Conservation (phyloP, 352 stramenopile genomes). For the Aphanomyces invadans region DNA sequence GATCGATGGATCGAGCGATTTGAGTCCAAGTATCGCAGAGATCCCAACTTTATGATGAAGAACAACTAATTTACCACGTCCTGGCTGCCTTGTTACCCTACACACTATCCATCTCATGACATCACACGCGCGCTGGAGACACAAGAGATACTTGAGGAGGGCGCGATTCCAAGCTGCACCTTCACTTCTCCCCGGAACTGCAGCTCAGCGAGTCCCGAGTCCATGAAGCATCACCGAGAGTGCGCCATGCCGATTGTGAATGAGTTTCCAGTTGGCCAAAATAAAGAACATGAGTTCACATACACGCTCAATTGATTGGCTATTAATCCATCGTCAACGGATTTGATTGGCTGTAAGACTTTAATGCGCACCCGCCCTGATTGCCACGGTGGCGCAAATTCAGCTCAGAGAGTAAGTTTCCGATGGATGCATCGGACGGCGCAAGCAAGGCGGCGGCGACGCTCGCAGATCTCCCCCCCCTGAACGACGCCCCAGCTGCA, state of each 20-base stretch:
- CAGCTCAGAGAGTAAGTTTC: constrained; percentile 4
- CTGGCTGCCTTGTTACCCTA: background rate
- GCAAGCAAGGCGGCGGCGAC: constrained; percentile 24
- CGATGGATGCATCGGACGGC: background rate
- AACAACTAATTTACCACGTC: constrained; percentile 18
- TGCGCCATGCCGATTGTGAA: no score
- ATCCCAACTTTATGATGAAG: constrained; percentile 92
- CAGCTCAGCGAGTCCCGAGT: no score
- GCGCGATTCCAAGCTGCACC: no score
- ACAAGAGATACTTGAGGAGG: no score
- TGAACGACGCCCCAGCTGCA: constrained; percentile 44
- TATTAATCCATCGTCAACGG: background rate
- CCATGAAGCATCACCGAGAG: no score
- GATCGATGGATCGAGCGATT: constrained; percentile 89
- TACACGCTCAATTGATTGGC: background rate
- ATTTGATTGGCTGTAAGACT: background rate
- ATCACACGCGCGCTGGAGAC: no score
- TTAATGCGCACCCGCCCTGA: constrained; percentile 5
- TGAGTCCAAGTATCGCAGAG: constrained; percentile 75
- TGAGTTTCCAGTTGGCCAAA: no score
- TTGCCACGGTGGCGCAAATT: background rate
- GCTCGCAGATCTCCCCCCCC: constrained; percentile 44
- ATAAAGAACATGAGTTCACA: background rate
- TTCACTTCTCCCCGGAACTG: no score
- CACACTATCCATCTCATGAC: no score